These are phyloP conservation scores for Termitomyces eurrhizus DNA, from an alignment of 768 basidiomycete species.

Conservation along the genomic window DNA sequence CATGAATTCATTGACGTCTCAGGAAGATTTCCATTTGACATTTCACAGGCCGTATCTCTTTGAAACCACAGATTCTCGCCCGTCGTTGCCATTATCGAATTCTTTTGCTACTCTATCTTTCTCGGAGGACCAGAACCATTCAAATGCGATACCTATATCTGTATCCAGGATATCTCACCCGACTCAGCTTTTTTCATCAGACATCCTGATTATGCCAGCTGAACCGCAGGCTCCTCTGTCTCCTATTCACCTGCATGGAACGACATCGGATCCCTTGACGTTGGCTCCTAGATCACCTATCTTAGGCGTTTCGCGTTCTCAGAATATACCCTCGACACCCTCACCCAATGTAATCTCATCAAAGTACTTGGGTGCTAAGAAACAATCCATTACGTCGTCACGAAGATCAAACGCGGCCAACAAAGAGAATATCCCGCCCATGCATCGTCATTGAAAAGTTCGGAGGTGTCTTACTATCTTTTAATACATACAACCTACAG, in stretches of 20 bases:
- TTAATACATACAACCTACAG: neutral
- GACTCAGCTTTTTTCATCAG: neutral
- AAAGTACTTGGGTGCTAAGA: neutral
- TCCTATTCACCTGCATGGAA: neutral
- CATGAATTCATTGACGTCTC: neutral
- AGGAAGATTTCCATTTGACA: neutral
- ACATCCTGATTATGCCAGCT: neutral
- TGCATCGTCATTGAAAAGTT: neutral
- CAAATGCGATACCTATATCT: neutral
- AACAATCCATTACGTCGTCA: neutral
- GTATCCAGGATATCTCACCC: neutral
- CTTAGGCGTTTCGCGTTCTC: neutral
- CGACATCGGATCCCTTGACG: neutral
- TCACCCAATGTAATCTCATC: neutral
- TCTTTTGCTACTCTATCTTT: neutral
- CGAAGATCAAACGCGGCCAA: slow-evolving; percentile 2
- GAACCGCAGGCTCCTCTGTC: neutral
- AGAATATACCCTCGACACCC: neutral
- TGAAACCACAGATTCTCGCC: neutral
- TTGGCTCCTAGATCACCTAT: neutral
- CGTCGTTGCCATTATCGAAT: neutral
- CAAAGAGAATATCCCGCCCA: slow-evolving; percentile 6
- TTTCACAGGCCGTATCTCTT: too few relatives aligned
- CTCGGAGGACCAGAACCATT: too few relatives aligned
- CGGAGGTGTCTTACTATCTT: neutral